Percentiles rank a stretch among this genome's conserved stretches.
Conservation (phyloP, 2,329 filamentous ascomycete species). For the Fusarium virguliforme region DNA sequence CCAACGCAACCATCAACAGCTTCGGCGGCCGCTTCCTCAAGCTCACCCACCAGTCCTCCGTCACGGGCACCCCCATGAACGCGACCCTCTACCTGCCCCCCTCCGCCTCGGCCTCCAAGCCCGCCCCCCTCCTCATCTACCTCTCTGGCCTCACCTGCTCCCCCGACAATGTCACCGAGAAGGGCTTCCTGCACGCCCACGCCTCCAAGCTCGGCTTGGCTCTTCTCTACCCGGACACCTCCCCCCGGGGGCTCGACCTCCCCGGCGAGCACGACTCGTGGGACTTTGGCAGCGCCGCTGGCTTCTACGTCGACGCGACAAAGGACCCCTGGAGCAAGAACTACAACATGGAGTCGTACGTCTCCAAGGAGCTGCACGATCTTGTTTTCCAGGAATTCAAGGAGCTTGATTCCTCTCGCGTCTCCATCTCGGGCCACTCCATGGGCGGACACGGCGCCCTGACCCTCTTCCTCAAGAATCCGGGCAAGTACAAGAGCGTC, state of each 20-base stretch:
- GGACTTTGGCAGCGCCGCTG: constrained; percentile 93
- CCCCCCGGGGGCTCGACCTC: constrained; percentile 86
- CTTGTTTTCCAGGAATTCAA: constrained; percentile 81
- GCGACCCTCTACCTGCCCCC: constrained; percentile 94
- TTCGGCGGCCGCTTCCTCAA: constrained; percentile 97
- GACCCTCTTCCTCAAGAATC: constrained; percentile 92
- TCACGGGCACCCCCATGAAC: constrained; percentile 89
- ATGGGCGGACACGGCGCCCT: constrained; percentile 98
- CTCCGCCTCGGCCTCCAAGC: constrained; percentile 68
- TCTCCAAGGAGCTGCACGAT: constrained; percentile 88
- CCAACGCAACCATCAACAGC: constrained; percentile 88
- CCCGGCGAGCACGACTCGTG: constrained; percentile 88
- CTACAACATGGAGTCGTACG: constrained; percentile 97
- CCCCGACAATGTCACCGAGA: constrained; percentile 86
- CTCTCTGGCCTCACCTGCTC: constrained; percentile 96
- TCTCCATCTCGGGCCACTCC: constrained; percentile 92
- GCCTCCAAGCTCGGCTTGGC: constrained; percentile 88
- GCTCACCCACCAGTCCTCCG: constrained; percentile 85
- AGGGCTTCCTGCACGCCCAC: constrained; percentile 91
- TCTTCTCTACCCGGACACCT: constrained; percentile 96
- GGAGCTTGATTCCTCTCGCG: constrained; percentile 76
- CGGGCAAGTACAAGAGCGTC: constrained; percentile 89
- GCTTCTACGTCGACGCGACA: constrained; percentile 94
- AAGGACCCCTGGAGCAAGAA: constrained; percentile 79
- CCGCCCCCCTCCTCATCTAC: constrained; percentile 89